Evolutionary conservation across 2,329 filamentous ascomycete species (phyloP).

Genomic region (Aureobasidium musti): DNA sequence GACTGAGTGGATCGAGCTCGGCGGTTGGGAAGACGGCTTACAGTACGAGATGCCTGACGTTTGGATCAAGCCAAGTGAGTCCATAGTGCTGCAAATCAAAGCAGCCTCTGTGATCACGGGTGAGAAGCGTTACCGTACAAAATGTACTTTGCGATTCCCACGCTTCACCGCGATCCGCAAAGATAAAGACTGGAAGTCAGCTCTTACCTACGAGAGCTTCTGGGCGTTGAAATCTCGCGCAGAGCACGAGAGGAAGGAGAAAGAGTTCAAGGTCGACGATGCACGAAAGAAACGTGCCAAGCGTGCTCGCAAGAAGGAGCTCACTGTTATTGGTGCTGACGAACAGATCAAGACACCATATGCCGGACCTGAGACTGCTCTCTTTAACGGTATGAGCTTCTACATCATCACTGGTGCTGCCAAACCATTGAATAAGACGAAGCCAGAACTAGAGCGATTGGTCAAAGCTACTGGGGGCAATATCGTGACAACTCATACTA

Average conservation of each 20-base stretch:
- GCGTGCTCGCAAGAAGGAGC: conserved; percentile 62
- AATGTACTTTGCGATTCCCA: conserved; percentile 83
- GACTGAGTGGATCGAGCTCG: conserved; percentile 75
- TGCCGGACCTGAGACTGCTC: conserved; percentile 58
- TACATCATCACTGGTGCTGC: conserved; percentile 76
- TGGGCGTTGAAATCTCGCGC: conserved; percentile 66
- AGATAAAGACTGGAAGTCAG: conserved; percentile 83
- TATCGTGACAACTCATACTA: conserved; percentile 71
- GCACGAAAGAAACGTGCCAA: conserved; percentile 64
- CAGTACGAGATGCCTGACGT: conserved; percentile 82
- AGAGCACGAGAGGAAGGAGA: conserved; percentile 70
- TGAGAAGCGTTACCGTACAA: conserved; percentile 76
- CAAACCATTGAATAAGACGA: conserved; percentile 70
- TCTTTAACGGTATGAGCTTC: conserved; percentile 78
- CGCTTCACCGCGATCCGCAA: conserved; percentile 77
- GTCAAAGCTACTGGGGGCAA: conserved; percentile 82
- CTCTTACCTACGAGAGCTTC: conserved; percentile 77
- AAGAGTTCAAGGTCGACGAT: conserved; percentile 71
- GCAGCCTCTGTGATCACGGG: conserved; percentile 69
- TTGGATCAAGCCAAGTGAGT: conserved; percentile 90
- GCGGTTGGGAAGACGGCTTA: conserved; percentile 61
- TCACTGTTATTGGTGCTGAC: conserved; percentile 73
- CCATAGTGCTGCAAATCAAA: conserved; percentile 84
- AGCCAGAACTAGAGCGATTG: conserved; percentile 74
- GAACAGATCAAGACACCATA: conserved; percentile 54